Base-by-base conservation (phyloP, 2,329 filamentous ascomycete genomes). In the Calonectria honghensis region DNA sequence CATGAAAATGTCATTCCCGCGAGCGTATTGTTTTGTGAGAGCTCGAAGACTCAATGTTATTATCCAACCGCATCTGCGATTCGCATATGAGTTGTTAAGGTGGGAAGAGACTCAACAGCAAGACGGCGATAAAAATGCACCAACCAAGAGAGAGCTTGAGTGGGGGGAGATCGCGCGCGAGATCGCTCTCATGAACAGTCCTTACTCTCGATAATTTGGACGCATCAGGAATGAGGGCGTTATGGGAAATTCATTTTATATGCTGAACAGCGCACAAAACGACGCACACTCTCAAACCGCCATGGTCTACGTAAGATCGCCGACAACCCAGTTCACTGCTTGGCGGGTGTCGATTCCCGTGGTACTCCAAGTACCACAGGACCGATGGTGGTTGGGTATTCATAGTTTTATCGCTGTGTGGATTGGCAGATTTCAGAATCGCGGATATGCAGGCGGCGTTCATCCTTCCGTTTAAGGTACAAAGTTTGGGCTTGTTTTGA, bases 1-100 rank as follows among this genome's bases (percentile, higher is more conserved):
- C 32, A 85, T 95, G 79, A 89, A 92, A 29, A 87, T 98, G 77
- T 97, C 95, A 0, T 96, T 98, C 80, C 96, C 97, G 16, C 91
- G 95, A 70, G 97, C 97, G 73, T 99, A 99, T 85, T 98, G 97
- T 84, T 98, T 96, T 84, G 97, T 99, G 48, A 93, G 97, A 39
- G 97, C 97, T 27, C 91, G 97, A 68, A 91, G 97, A 75, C 89
- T 99, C 63, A 99, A 99, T 82, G 97, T 99, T 68, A 99, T 99
- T 77, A 98, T 99, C 77, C 97, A 99, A 84, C 97, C 97, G 16
- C 96, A 99, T 87, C 89, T 99, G 71, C 91, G 95, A 73, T 99
- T 99, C 86, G 94, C 94, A 79, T 98, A 98, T 82, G 97, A 99
- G 86, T 90, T 99, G 37, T 89, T 99, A 66, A 97, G 97, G 84